phyloP scores from a whole-genome alignment of 768 basidiomycete genomes.

The Kwoniella heveanensis region DNA sequence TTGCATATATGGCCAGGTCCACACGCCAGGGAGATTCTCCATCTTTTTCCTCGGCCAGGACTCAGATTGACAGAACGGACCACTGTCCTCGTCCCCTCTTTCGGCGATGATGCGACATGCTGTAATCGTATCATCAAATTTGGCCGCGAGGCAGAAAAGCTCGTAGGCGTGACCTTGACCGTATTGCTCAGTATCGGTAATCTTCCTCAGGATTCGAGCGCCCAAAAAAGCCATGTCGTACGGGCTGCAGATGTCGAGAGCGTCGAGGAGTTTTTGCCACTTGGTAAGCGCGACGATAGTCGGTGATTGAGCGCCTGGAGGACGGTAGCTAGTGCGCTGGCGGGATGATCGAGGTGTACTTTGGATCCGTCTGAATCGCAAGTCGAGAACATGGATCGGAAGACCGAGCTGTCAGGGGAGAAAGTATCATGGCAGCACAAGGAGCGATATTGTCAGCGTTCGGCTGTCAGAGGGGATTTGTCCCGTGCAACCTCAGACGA shows the following conservation, averaged over 20 bases:
- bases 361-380: neutral
- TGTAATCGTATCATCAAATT: constrained; percentile 10
- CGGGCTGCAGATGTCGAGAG: no score
- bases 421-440: neutral
- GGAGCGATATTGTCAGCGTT: no score
- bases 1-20: constrained; percentile 6
- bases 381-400: constrained; percentile 14
- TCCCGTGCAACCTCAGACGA: no score
- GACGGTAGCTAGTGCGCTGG: neutral
- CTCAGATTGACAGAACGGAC: neutral
- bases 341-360: neutral
- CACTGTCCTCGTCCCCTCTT: neutral
- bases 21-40: neutral
- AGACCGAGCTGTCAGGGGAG: constrained; percentile 12
- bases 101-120: constrained; percentile 7
- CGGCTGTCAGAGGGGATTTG: no score
- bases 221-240: neutral
- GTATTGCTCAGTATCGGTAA: neutral
- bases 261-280: no score
- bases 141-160: constrained; percentile 4
- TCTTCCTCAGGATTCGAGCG: neutral
- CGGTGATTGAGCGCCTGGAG: neutral
- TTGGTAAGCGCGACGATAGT: neutral
- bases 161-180: neutral
- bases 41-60: neutral